These are phyloP conservation scores for Debaryomyces fabryi DNA, from an alignment of 1,139 yeast species.

Conservation along the genomic window DNA sequence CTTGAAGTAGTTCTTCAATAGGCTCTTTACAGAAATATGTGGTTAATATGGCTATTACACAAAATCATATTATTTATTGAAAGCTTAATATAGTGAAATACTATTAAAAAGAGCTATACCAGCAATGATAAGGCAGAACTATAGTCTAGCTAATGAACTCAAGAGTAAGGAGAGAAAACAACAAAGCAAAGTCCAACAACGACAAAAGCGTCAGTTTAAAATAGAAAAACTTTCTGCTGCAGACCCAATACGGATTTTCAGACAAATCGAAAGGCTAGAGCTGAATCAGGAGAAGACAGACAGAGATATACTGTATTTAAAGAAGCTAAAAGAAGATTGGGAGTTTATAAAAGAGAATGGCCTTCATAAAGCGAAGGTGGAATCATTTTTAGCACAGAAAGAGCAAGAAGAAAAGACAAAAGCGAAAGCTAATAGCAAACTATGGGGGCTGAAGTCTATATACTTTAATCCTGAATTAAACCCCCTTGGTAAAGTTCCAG, in stretches of 20 bases:
- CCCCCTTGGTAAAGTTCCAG: slow-evolving; percentile 49
- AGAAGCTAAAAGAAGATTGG: slow-evolving; percentile 42
- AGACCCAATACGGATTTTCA: slow-evolving; percentile 40
- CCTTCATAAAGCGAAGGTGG: slow-evolving; percentile 35
- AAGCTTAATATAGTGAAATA: not conserved
- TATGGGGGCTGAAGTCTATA: slow-evolving; percentile 43
- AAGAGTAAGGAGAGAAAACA: slow-evolving; percentile 40
- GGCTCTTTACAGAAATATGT: not conserved
- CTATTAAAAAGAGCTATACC: not conserved
- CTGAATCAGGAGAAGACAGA: slow-evolving; percentile 18
- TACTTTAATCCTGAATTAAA: slow-evolving; percentile 51
- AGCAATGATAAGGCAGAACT: slow-evolving; percentile 45
- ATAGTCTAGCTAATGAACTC: slow-evolving; percentile 46
- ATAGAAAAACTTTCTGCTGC: slow-evolving; percentile 27
- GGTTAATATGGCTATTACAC: not conserved
- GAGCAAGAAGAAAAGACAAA: slow-evolving; percentile 20
- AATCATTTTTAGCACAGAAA: slow-evolving; percentile 22
- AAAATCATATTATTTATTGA: not conserved
- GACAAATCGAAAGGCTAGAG: slow-evolving; percentile 32
- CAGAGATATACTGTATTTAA: slow-evolving; percentile 26
- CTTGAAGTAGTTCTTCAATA: not conserved
- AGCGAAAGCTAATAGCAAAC: slow-evolving; percentile 25
- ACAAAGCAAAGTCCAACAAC: slow-evolving; percentile 39
- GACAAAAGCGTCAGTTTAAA: slow-evolving; percentile 39
- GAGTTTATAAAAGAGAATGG: slow-evolving; percentile 37